Conservation (phyloP, 768 basidiomycete species). For the Panellus pusillus region DNA sequence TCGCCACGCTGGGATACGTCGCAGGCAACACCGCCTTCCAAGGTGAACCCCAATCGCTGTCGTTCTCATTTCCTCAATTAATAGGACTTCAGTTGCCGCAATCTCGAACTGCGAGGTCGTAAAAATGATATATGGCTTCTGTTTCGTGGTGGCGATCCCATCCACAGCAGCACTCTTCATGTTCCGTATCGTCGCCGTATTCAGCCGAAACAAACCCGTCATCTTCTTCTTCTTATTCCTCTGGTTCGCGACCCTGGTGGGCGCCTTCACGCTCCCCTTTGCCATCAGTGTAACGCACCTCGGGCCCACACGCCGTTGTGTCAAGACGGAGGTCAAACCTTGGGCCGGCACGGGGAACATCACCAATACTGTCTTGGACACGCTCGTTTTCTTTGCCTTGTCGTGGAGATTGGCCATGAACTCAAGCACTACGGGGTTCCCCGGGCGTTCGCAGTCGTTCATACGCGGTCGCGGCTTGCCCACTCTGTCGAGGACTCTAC, state of each 20-base stretch:
- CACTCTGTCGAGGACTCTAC: neutral
- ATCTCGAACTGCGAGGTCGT: too few relatives aligned
- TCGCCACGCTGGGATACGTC: too few relatives aligned
- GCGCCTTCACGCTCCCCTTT: neutral
- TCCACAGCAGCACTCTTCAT: constrained; percentile 5
- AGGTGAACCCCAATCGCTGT: too few relatives aligned
- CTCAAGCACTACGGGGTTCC: too few relatives aligned
- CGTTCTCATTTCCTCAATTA: too few relatives aligned
- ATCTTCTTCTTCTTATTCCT: neutral
- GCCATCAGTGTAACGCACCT: neutral
- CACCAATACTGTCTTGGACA: neutral
- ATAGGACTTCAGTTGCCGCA: too few relatives aligned
- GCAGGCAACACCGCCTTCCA: too few relatives aligned
- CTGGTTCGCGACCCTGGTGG: neutral
- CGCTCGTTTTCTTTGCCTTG: neutral
- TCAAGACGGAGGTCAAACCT: neutral
- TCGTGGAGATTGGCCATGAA: neutral
- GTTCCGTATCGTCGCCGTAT: constrained; percentile 2
- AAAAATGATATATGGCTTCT: neutral
- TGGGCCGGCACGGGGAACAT: neutral
- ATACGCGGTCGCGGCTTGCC: neutral
- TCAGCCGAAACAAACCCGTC: neutral
- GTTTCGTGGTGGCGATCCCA: neutral
- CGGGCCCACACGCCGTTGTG: constrained; percentile 1
- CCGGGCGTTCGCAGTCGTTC: neutral